Evolutionary conservation across 2,329 filamentous ascomycete species (phyloP), one percentile per base, ranked within the genome.

Genomic region (Camptophora hylomeconis): DNA sequence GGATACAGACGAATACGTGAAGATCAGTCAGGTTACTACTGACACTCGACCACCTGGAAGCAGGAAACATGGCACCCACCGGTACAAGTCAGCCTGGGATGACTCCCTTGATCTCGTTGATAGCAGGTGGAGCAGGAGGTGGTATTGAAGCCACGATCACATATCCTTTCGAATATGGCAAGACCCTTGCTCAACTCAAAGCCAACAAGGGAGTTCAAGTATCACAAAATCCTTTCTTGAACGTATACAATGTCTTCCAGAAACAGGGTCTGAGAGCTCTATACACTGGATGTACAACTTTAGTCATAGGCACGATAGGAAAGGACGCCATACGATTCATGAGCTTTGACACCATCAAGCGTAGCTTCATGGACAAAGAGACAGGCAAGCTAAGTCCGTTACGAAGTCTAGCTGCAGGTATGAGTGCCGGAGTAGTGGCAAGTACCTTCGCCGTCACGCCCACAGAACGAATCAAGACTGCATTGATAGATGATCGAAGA

Each of bases 311-410:
- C 7, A 70, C 68, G 5, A 57, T 74, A 2, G 68, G 57, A 26
- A 80, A 80, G 54, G 73, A 76, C 43, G 72, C 65, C 4, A 67
- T 79, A 9, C 65, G 74, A 1, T 79, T 80, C 42, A 50, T 78
- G 8, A 70, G 68, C 3, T 80, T 75, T 46, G 72, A 79, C 44
- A 63, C 64, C 1, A 73, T 80, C 45, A 75, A 73, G 40, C 64
- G 69, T 36, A 48, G 56, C 0, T 47, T 65, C 2, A 23, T n/a
- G n/a, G 10, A n/a, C 5, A 23, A 23, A n/a, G 22, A 31, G 6
- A 67, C 65, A 1, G 72, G 71, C 0, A 64, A 58, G 1, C 49
- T 78, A 5, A 67, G 68, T 0, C 63, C 72, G 0, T 43, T 57
- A 1, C 54, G 66, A 2, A 74, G 69, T 20, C 60, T 79, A n/a